Evolutionary conservation across 495 filamentous ascomycete species (phyloP).

Genomic region (Penicillium pulvis): DNA sequence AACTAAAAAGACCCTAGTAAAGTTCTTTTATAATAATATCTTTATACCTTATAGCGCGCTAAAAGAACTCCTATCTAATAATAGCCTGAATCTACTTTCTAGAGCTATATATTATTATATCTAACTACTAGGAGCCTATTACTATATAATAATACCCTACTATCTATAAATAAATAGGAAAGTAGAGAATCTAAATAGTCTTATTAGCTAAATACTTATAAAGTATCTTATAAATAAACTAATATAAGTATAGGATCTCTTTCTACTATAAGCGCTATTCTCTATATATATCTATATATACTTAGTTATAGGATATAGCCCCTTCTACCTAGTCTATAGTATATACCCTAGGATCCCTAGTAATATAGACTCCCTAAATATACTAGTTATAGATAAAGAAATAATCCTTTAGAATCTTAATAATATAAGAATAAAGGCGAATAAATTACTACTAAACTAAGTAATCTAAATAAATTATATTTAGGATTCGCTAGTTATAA

Average conservation of each 20-base stretch:
- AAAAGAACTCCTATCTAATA: background rate
- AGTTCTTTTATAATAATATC: background rate
- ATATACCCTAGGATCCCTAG: background rate
- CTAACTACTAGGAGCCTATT: background rate
- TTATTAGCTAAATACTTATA: background rate
- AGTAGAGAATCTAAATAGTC: background rate
- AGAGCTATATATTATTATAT: background rate
- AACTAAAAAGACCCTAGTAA: background rate
- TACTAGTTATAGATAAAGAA: background rate
- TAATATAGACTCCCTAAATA: background rate
- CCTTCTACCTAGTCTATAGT: background rate
- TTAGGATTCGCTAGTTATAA: background rate
- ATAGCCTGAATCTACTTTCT: background rate
- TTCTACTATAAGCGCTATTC: background rate
- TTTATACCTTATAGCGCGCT: background rate
- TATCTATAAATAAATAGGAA: background rate
- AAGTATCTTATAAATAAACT: slow-evolving; percentile 3
- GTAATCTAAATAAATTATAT: background rate
- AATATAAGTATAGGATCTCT: background rate
- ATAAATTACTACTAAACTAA: background rate
- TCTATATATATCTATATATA: background rate
- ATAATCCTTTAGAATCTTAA: background rate
- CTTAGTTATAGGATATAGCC: background rate
- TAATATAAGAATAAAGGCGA: background rate
- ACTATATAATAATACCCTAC: background rate